Conservation (phyloP, 768 basidiomycete species). For the Lentinula boryana region DNA sequence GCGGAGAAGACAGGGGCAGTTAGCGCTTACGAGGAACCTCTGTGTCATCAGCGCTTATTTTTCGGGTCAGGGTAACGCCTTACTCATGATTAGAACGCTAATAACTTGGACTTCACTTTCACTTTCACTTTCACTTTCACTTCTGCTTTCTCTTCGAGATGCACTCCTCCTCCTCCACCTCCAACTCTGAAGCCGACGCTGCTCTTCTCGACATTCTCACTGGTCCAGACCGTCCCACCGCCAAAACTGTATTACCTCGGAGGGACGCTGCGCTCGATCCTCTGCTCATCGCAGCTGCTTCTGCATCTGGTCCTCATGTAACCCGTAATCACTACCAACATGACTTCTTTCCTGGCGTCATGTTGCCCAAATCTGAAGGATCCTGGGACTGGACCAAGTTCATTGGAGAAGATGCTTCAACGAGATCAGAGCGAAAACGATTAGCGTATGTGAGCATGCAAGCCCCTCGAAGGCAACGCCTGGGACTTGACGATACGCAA, state of each 20-base stretch:
- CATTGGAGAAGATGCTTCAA: slow-evolving; percentile 33
- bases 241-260: slow-evolving; percentile 41
- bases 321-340: slow-evolving; percentile 87
- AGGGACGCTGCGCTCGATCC: slow-evolving; percentile 76
- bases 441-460: slow-evolving; percentile 69
- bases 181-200: slow-evolving; percentile 36
- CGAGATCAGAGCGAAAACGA: slow-evolving; percentile 35
- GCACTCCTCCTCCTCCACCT: neutral
- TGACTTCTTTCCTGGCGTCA: slow-evolving; percentile 62
- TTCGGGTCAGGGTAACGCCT: neutral
- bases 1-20: neutral
- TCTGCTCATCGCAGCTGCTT: slow-evolving; percentile 70
- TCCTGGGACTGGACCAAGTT: slow-evolving; percentile 57
- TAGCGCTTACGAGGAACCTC: neutral
- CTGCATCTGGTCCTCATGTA: slow-evolving; percentile 68
- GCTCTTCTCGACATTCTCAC: slow-evolving; percentile 65
- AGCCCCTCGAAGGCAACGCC: slow-evolving; percentile 61
- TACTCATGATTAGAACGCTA: neutral
- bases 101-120: neutral
- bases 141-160: neutral
- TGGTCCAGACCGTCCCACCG: slow-evolving; percentile 34
- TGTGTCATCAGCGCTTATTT: neutral
- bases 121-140: neutral
- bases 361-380: slow-evolving; percentile 45
- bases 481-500: slow-evolving; percentile 22